Conservation (phyloP, 2,329 filamentous ascomycete species). For the Akanthomyces lecanii region DNA sequence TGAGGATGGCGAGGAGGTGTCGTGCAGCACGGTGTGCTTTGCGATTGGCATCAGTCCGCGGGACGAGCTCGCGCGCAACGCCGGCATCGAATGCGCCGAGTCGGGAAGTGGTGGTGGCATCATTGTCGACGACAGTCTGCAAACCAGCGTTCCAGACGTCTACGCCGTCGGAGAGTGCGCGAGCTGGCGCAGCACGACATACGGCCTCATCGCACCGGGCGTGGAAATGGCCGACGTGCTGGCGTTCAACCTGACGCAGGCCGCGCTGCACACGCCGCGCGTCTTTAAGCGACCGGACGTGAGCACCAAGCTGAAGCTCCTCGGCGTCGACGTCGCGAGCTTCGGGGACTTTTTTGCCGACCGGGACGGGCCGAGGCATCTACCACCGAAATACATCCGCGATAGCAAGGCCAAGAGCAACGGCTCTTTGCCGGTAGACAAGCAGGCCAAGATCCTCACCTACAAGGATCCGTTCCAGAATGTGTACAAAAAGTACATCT, state of each 20-base stretch:
- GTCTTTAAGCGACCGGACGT: constrained; percentile 78
- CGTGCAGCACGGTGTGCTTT: constrained; percentile 81
- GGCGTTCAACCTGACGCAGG: constrained; percentile 85
- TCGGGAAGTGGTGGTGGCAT: constrained; percentile 64
- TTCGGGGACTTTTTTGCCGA: constrained; percentile 95
- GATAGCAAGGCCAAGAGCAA: constrained; percentile 24
- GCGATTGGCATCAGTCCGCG: constrained; percentile 80
- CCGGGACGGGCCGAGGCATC: constrained; percentile 69
- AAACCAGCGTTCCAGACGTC: constrained; percentile 66
- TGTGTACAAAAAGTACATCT: constrained; percentile 92
- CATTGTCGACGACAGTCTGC: constrained; percentile 61
- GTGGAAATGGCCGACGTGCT: constrained; percentile 92
- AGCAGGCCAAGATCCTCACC: constrained; percentile 71
- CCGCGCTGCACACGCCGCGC: constrained; percentile 64
- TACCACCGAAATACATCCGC: constrained; percentile 54
- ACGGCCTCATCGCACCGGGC: constrained; percentile 82
- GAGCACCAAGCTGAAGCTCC: constrained; percentile 85
- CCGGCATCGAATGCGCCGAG: constrained; percentile 69
- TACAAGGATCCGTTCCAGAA: constrained; percentile 86
- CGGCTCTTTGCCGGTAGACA: constrained; percentile 20
- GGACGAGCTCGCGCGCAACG: constrained; percentile 67
- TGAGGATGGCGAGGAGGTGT: constrained; percentile 73
- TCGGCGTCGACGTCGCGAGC: constrained; percentile 87
- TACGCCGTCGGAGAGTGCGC: constrained; percentile 91
- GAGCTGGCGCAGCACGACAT: constrained; percentile 82